Percentiles rank a stretch among this genome's conserved stretches.
Conservation (phyloP, 1,284 basidiomycete species). For the Ustilago cynodontis region DNA sequence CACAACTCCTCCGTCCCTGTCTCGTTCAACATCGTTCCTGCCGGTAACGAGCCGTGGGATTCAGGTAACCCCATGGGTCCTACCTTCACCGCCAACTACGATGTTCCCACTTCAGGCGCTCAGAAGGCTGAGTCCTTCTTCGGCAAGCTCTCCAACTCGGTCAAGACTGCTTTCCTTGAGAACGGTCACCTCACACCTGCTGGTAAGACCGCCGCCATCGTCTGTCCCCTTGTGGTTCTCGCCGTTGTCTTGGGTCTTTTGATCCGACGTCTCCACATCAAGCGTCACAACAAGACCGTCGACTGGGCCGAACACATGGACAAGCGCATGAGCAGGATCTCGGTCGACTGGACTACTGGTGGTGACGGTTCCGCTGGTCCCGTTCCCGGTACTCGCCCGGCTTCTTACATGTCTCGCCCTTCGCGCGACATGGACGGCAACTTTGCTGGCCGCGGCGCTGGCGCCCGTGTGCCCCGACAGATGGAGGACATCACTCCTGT, state of each 20-base stretch:
- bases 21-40: slow-evolving; percentile 67
- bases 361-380: slow-evolving; percentile 63
- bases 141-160: slow-evolving; percentile 50
- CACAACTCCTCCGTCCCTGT: slow-evolving; percentile 48
- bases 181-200: slow-evolving; percentile 56
- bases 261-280: slow-evolving; percentile 66
- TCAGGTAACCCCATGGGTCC: slow-evolving; percentile 64
- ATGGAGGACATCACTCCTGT: slow-evolving; percentile 53
- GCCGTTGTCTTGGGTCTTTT: slow-evolving; percentile 53
- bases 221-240: slow-evolving; percentile 62
- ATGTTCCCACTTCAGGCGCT: slow-evolving; percentile 51
- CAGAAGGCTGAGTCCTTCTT: slow-evolving; percentile 48
- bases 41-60: slow-evolving; percentile 68
- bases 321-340: slow-evolving; percentile 67
- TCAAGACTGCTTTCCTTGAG: slow-evolving; percentile 59
- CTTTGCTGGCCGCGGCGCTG: slow-evolving; percentile 55
- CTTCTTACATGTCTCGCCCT: slow-evolving; percentile 52
- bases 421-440: slow-evolving; percentile 54
- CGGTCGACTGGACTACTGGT: slow-evolving; percentile 63
- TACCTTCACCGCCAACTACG: slow-evolving; percentile 61
- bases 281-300: slow-evolving; percentile 66
- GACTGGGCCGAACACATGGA: slow-evolving; percentile 68
- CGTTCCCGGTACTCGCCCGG: slow-evolving; percentile 59
- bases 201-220: slow-evolving; percentile 65
- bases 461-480: slow-evolving; percentile 50